Percentiles rank a stretch among this genome's conserved stretches.
phyloP scores from a whole-genome alignment of 176 grass and related monocot species.

The Aegilops bicornis region DNA sequence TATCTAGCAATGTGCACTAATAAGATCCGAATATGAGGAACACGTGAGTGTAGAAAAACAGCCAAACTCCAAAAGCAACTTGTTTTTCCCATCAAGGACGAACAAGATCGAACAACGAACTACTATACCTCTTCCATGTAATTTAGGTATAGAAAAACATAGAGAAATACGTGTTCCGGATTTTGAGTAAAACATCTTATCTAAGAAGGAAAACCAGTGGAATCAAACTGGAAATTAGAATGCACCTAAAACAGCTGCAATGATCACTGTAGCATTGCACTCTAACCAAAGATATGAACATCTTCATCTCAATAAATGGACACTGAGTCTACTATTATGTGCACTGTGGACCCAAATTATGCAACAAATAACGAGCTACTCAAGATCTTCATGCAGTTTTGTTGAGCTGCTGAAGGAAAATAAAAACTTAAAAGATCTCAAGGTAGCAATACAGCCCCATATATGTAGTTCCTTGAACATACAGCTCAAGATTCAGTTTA shows the following conservation, averaged over 20 bases:
- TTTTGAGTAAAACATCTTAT: not conserved
- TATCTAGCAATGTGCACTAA: slow-evolving; percentile 5
- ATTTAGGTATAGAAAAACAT: not conserved
- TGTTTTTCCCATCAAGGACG: not conserved
- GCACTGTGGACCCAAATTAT: not conserved
- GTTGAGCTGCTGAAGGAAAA: not conserved
- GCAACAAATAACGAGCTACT: not conserved
- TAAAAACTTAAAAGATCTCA: not conserved
- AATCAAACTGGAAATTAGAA: not conserved
- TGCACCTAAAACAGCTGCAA: not conserved
- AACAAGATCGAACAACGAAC: not conserved
- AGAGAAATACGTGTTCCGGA: not conserved
- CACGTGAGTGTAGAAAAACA: not conserved
- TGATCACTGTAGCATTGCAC: not conserved
- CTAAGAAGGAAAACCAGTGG: not conserved
- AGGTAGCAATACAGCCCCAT: not conserved
- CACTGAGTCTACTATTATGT: not conserved
- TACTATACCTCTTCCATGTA: not conserved
- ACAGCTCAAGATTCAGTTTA: not conserved
- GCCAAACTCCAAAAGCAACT: no score
- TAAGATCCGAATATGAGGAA: not conserved
- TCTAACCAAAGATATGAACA: not conserved
- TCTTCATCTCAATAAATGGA: not conserved
- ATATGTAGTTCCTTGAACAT: not conserved
- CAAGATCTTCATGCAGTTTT: not conserved